Percentiles rank a stretch among this genome's conserved stretches.
These are phyloP conservation scores for Globisporangium spinosum DNA, from an alignment of 352 stramenopile species.

Conservation along the genomic window DNA sequence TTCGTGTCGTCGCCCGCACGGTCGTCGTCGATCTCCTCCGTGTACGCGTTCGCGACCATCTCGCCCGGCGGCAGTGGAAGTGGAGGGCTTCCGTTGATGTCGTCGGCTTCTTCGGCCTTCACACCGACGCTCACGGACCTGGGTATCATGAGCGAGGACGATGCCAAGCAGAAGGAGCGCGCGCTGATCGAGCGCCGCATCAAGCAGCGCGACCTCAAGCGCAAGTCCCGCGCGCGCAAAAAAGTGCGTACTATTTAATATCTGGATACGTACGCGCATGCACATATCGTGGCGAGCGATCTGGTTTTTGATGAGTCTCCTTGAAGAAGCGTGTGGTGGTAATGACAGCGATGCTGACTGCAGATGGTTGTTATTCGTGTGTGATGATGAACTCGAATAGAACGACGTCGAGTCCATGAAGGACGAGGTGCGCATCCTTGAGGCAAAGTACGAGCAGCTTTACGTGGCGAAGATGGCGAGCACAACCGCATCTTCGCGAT, in stretches of 20 bases:
- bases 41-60: slow-evolving; percentile 17
- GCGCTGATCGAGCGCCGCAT: slow-evolving; percentile 17
- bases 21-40: not conserved
- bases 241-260: slow-evolving; percentile 6
- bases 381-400: slow-evolving; percentile 13
- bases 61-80: not conserved
- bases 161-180: not conserved
- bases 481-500: slow-evolving; percentile 11
- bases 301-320: not conserved
- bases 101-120: not conserved
- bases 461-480: slow-evolving; percentile 21
- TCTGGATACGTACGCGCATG: not conserved
- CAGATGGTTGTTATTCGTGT: not conserved
- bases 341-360: not conserved
- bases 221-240: slow-evolving; percentile 19
- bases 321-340: not conserved
- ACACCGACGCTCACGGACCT: not conserved
- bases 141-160: not conserved
- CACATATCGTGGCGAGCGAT: not conserved
- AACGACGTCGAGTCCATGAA: slow-evolving; percentile 44
- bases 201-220: slow-evolving; percentile 23
- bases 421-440: slow-evolving; percentile 30
- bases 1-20: not conserved
- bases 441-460: slow-evolving; percentile 30
- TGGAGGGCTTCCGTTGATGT: not conserved